Percentiles rank a stretch among this genome's conserved stretches.
Conservation (phyloP, 106 monocot genomes). For the Hemerocallis citrina region DNA sequence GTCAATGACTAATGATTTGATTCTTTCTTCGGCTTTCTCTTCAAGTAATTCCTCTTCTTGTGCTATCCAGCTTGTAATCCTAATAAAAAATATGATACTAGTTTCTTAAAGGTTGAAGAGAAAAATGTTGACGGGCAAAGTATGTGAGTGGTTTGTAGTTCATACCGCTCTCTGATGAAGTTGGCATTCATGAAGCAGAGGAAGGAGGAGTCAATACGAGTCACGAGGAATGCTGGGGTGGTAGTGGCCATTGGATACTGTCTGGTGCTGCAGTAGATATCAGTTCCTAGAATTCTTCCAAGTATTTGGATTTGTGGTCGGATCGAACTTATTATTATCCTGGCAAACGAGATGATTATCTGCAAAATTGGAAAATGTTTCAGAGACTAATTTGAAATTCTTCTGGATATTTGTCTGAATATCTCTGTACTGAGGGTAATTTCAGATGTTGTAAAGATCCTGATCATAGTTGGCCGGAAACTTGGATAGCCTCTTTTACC, state of each 20-base stretch:
- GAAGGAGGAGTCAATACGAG: constrained; percentile 54
- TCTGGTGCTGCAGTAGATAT: constrained; percentile 57
- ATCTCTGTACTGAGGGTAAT: no score
- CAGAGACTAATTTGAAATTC: neutral
- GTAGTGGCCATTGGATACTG: constrained; percentile 37
- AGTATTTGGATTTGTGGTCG: constrained; percentile 52
- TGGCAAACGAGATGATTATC: constrained; percentile 67
- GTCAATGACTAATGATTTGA: constrained; percentile 52
- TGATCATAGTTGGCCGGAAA: no score
- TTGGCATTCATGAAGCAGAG: constrained; percentile 75
- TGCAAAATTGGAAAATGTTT: constrained; percentile 10
- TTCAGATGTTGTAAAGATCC: no score
- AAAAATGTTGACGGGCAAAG: neutral
- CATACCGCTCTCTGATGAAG: constrained; percentile 69
- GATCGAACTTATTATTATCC: constrained; percentile 50
- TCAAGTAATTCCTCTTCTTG: constrained; percentile 21
- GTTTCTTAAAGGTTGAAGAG: neutral
- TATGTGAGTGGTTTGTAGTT: neutral
- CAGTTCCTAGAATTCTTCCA: constrained; percentile 69
- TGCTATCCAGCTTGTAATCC: constrained; percentile 36
- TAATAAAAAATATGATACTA: constrained; percentile 8
- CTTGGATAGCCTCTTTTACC: no score
- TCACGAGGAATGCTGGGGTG: constrained; percentile 23
- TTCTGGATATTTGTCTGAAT: no score
- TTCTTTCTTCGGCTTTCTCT: constrained; percentile 25